Evolutionary conservation across 2,329 filamentous ascomycete genomes (phyloP), one percentile per base, ranked within the genome.

Genomic region (Hypocrella siamensis): DNA sequence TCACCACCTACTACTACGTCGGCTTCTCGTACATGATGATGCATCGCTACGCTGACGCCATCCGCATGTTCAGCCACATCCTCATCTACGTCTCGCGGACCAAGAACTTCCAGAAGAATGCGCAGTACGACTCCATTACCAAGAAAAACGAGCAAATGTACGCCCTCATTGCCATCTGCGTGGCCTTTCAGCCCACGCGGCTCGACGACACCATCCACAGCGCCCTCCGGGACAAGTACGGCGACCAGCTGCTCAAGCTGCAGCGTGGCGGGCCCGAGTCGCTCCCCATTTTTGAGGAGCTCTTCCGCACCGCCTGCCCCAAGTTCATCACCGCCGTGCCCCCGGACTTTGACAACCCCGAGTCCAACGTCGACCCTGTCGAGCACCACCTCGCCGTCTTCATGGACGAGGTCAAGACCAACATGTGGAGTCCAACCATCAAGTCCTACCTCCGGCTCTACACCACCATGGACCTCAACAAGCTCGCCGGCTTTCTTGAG

Each of bases 61-160:
- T 98, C 65, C 85, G 88, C 70, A 93, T 94, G 79, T 98, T 98
- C 76, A 93, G 83, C 70, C 90, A 98, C 72, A 98, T 98, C 60
- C 76, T 98, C 48, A 80, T 98, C 63, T 98, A 96, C 63, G 86
- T 98, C 44, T 93, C 85, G 46, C 73, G 90, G 50, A 98, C 90
- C 53, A 98, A 98, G 81, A 96, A 96, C 71, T 96, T 96, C 76
- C 90, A 98, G 65, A 98, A 96, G 77, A 93, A 86, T 57, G 80
- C 82, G 18, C 81, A 93, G 65, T 96, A 93, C 65, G 90, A 98
- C 60, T 92, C 84, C 41, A 94, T 96, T 60, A 86, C 83, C 50
- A 98, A 98, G 80, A 96, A 96, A 77, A 96, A 93, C 60, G 90
- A 98, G 60, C 90, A 98, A 70, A 96, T 98, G 88, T 94, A 94